These are phyloP conservation scores for Daldinia concentrica DNA, from an alignment of 495 filamentous ascomycete genomes.

Conservation along the genomic window DNA sequence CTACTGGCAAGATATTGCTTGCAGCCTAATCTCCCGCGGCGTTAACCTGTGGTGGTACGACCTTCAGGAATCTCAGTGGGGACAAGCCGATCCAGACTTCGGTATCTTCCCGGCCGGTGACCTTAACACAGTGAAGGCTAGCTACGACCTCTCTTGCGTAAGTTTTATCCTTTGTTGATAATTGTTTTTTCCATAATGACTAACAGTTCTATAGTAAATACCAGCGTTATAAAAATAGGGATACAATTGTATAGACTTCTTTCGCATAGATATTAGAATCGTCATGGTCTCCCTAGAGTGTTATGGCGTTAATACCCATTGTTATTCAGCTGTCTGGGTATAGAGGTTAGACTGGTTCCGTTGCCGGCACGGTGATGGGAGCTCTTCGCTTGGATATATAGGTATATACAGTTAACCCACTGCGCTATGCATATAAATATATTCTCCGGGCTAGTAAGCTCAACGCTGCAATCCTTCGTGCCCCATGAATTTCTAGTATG, in stretches of 20 bases:
- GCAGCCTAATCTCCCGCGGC: conserved; percentile 66
- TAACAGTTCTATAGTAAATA: conserved; percentile 19
- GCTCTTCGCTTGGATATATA: not conserved
- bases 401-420: not conserved
- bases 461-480: not conserved
- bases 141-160: conserved; percentile 66
- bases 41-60: conserved; percentile 77
- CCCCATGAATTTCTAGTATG: no score
- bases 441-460: not conserved
- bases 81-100: conserved; percentile 70
- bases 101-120: conserved; percentile 57
- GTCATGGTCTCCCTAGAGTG: not conserved
- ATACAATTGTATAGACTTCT: conserved; percentile 14
- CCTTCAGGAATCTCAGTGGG: conserved; percentile 68
- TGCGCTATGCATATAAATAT: not conserved
- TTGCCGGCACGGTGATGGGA: not conserved
- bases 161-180: conserved; percentile 3
- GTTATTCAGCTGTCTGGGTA: conserved; percentile 12
- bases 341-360: conserved; percentile 20
- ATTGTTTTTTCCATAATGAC: not conserved
- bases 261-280: conserved; percentile 29
- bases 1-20: conserved; percentile 79
- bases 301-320: conserved; percentile 30
- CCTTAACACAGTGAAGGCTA: conserved; percentile 54
- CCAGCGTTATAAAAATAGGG: not conserved